phyloP scores from a whole-genome alignment of 208 protist species.

The Trypanosoma conorhini region DNA sequence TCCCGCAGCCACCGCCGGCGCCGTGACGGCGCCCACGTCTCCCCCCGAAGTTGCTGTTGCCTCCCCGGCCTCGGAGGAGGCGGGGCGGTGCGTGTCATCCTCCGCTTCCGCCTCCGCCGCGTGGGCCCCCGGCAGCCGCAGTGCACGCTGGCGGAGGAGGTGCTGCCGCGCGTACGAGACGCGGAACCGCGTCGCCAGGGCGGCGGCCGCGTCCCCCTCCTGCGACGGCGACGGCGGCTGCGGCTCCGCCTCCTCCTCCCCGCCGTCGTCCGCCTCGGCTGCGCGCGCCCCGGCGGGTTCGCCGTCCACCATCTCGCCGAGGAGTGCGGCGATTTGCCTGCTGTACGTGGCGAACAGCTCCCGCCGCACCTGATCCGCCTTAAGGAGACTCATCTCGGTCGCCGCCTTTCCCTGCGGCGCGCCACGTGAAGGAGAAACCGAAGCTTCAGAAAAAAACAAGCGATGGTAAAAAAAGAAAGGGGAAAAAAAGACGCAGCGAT shows the following conservation, averaged over 20 bases:
- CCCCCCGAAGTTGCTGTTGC: background rate
- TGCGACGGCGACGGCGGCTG: background rate
- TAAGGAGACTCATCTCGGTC: slow-evolving; percentile 26
- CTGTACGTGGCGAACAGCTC: slow-evolving; percentile 33
- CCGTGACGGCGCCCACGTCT: background rate
- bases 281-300: background rate
- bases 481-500: background rate
- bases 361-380: slow-evolving; percentile 30
- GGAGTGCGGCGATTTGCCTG: slow-evolving; percentile 25
- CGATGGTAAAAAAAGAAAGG: background rate
- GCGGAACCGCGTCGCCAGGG: slow-evolving; percentile 27
- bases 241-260: slow-evolving; percentile 2
- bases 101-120: background rate
- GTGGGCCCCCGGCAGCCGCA: background rate
- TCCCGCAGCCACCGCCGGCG: too few species aligned
- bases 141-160: slow-evolving; percentile 45
- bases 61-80: slow-evolving; percentile 1
- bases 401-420: background rate
- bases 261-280: background rate
- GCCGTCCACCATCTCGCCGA: slow-evolving; percentile 17
- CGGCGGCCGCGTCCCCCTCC: background rate
- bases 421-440: background rate
- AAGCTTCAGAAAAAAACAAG: background rate
- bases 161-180: slow-evolving; percentile 41
- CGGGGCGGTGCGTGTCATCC: background rate